Conservation (phyloP, 345 rosid species). For the Capsella bursapastoris region DNA sequence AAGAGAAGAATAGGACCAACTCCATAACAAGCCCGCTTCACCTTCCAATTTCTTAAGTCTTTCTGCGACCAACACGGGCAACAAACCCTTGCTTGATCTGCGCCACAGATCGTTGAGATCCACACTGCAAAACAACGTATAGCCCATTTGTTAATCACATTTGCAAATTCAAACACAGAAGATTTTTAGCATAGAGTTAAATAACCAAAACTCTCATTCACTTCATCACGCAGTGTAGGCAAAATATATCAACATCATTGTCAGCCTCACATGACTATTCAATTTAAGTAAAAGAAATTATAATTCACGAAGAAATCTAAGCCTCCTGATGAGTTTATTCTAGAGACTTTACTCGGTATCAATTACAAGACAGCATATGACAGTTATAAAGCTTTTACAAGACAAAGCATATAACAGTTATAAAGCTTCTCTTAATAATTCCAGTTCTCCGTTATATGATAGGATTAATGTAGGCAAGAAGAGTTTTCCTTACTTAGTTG, state of each 20-base stretch:
- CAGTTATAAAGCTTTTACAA: conserved; percentile 3
- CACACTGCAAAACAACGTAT: conserved; percentile 64
- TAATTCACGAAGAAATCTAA: background rate
- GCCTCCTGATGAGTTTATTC: background rate
- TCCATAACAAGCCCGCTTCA: conserved; percentile 36
- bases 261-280: background rate
- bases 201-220: conserved; percentile 4
- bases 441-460: background rate
- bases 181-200: background rate
- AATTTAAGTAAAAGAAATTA: background rate
- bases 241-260: background rate
- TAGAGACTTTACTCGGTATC: background rate
- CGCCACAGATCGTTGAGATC: conserved; percentile 94
- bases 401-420: background rate
- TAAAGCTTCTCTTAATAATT: background rate
- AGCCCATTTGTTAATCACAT: conserved; percentile 12
- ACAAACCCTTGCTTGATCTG: conserved; percentile 96
- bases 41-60: conserved; percentile 47
- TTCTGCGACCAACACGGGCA: conserved; percentile 97
- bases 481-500: background rate
- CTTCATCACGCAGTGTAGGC: conserved; percentile 1
- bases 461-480: background rate
- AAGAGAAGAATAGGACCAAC: background rate
- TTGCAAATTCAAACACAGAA: background rate
- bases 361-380: conserved; percentile 5